phyloP scores from a whole-genome alignment of 768 basidiomycete genomes.

The Mycena amicta region DNA sequence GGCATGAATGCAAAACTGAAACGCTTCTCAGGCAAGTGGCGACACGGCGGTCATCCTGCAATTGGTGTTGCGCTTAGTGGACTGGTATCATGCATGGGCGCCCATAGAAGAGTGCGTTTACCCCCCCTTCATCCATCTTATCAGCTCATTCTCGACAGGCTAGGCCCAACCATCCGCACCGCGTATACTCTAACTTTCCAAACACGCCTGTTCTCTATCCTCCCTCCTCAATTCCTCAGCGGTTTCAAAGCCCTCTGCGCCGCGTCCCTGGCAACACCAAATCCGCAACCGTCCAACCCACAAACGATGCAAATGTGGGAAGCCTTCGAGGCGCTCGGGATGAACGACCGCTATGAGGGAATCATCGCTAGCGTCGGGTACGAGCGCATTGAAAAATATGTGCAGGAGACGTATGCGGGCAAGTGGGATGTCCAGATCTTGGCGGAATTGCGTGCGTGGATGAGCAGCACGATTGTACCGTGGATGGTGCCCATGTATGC shows the following conservation, averaged over 20 bases:
- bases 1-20: background rate
- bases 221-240: slow-evolving; percentile 67
- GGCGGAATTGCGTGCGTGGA: slow-evolving; percentile 68
- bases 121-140: background rate
- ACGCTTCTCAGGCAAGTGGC: slow-evolving; percentile 39
- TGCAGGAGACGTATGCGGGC: slow-evolving; percentile 63
- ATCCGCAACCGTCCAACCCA: too few relatives aligned
- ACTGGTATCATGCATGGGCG: slow-evolving; percentile 80
- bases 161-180: slow-evolving; percentile 60
- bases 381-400: slow-evolving; percentile 78
- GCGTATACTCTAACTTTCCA: slow-evolving; percentile 73
- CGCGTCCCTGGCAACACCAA: slow-evolving; percentile 27
- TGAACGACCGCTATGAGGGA: slow-evolving; percentile 82
- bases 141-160: slow-evolving; percentile 37
- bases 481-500: slow-evolving; percentile 88
- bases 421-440: slow-evolving; percentile 74
- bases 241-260: slow-evolving; percentile 72
- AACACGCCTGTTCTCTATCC: slow-evolving; percentile 69
- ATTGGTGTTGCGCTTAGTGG: slow-evolving; percentile 60
- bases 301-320: slow-evolving; percentile 48
- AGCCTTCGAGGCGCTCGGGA: slow-evolving; percentile 68
- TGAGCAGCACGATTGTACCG: slow-evolving; percentile 74
- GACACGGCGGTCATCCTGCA: slow-evolving; percentile 52
- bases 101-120: slow-evolving; percentile 62
- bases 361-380: slow-evolving; percentile 85